These are phyloP conservation scores for Xylaria sp. DNA, from an alignment of 2,329 filamentous ascomycete species.

Conservation along the genomic window DNA sequence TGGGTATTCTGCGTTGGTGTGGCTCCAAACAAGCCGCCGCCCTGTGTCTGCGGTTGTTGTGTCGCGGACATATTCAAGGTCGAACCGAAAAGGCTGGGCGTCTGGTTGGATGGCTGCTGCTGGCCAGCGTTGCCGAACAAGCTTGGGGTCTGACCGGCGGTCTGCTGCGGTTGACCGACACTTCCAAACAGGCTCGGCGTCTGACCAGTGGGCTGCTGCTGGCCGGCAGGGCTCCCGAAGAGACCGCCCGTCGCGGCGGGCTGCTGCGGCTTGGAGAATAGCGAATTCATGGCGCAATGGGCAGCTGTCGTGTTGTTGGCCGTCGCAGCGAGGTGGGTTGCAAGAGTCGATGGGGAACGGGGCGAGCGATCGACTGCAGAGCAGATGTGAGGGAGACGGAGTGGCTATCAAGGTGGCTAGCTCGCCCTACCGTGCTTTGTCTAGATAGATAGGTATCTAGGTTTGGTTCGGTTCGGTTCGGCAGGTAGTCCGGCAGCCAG, in stretches of 20 bases:
- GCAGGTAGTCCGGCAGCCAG: neutral
- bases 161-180: neutral
- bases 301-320: neutral
- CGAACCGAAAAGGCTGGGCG: slow-evolving; percentile 13
- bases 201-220: neutral
- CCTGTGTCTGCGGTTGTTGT: slow-evolving; percentile 8
- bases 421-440: neutral
- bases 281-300: slow-evolving; percentile 32
- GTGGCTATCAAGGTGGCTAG: neutral
- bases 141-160: neutral
- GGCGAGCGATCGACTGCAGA: neutral
- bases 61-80: neutral
- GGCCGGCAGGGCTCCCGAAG: slow-evolving; percentile 15
- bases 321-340: neutral
- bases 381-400: neutral
- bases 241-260: slow-evolving; percentile 1
- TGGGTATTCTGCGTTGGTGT: slow-evolving; percentile 11
- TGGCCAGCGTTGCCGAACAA: slow-evolving; percentile 1
- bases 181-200: neutral
- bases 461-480: too few species aligned
- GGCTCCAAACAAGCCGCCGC: slow-evolving; percentile 21
- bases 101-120: neutral
- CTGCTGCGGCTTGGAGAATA: slow-evolving; percentile 30
- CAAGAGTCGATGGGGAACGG: neutral
- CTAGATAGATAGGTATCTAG: neutral